These are phyloP conservation scores for Takashimella koratensis DNA, from an alignment of 1,284 basidiomycete species.

Conservation along the genomic window DNA sequence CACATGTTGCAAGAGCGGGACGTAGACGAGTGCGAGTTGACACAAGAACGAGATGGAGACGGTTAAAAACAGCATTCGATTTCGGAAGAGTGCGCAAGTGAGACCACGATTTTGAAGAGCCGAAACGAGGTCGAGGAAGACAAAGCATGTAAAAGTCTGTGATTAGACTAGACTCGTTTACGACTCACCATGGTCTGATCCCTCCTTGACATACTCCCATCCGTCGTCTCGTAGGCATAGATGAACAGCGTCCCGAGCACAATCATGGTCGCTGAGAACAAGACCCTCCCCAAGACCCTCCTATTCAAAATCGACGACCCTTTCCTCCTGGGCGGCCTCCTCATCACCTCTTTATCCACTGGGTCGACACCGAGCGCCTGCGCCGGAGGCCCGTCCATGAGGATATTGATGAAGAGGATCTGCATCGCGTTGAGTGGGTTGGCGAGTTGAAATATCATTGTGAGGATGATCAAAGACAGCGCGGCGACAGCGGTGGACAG, in stretches of 20 bases:
- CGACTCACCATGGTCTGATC: slow-evolving; percentile 87
- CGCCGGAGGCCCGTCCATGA: slow-evolving; percentile 98
- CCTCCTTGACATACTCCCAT: slow-evolving; percentile 72
- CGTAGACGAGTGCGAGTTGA: slow-evolving; percentile 81
- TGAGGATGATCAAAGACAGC: slow-evolving; percentile 87
- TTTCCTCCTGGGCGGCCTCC: slow-evolving; percentile 80
- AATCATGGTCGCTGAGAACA: slow-evolving; percentile 88
- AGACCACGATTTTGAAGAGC: slow-evolving; percentile 92
- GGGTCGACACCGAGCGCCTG: slow-evolving; percentile 96
- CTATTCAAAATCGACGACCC: slow-evolving; percentile 79
- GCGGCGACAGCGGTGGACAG: slow-evolving; percentile 94
- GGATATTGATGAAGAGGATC: slow-evolving; percentile 96
- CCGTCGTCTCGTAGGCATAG: slow-evolving; percentile 75
- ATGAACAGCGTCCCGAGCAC: slow-evolving; percentile 83
- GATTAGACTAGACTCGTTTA: not conserved
- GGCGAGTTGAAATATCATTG: slow-evolving; percentile 79
- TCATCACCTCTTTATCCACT: slow-evolving; percentile 85
- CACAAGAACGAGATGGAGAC: slow-evolving; percentile 77
- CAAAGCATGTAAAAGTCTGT: slow-evolving; percentile 90
- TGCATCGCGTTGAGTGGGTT: slow-evolving; percentile 98
- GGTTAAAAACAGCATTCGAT: slow-evolving; percentile 84
- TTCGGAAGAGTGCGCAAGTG: slow-evolving; percentile 70
- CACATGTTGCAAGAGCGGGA: slow-evolving; percentile 82
- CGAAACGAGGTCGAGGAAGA: slow-evolving; percentile 92
- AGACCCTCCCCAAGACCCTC: slow-evolving; percentile 69